Base-by-base conservation (phyloP, 129 eudicot genomes). In the Scalesia atractyloides region DNA sequence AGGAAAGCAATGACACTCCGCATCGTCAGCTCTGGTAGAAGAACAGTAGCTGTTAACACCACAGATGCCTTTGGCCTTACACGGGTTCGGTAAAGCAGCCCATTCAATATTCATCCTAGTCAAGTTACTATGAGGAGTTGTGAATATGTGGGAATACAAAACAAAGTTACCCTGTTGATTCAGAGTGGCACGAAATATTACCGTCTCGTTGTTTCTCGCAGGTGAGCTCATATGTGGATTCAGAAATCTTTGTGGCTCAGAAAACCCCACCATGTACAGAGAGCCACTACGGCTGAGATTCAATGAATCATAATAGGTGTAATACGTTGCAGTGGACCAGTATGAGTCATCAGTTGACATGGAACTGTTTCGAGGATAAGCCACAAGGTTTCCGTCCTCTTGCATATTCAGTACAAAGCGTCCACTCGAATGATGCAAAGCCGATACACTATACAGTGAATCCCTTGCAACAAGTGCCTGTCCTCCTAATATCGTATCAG, bases 31-130 rank as follows among this genome's bases (percentile, higher is more conserved):
- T 18, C 15, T 33, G 20, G 4, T 62, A 6, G 3, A 17, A 54
- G 13, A 2, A 68, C 84, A 81, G 69, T 75, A 81, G 47, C 84
- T 81, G 73, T 75, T 81, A 33, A 9, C 26, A 9, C 84, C 84
- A 70, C 84, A 81, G 22, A n/a, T 15, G 24, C 84, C 81, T 44
- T 47, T 74, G 24, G 22, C 77, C 20, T 70, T 4, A 41, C 84
- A 81, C 0, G 13, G 64, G 37, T 75, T 74, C 49, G 70, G 26
- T 20, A 81, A 63, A 3, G 77, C 77, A 2, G 24, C 9, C 81
- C 81, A 81, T 39, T 74, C 68, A 19, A 1, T 58, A 0, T 4
- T 57, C 67, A 26, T 52, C 18, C 20, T 15, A 12, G 68, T 18
- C 30, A 10, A 17, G 52, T 20, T 73, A n/a, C 51, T 49, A 34